Conservation (phyloP, 108 stramenopile genomes). For the Bacterosira constricta region DNA sequence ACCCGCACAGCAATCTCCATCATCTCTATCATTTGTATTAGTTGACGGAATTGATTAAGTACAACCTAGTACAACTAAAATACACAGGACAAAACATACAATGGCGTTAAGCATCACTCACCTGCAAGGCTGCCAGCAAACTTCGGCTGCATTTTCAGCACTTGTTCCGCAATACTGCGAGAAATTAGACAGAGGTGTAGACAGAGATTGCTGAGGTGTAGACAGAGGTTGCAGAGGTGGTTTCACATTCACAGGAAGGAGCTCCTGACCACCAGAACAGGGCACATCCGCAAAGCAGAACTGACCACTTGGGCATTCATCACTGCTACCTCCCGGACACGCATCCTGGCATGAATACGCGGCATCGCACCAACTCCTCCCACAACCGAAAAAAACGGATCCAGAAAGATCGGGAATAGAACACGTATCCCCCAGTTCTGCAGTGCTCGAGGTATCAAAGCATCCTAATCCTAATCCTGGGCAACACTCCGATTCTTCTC, state of each 20-base stretch:
- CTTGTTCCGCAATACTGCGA: constrained; percentile 24
- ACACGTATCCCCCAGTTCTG: background rate
- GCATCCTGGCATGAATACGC: constrained; percentile 53
- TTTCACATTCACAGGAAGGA: constrained; percentile 7
- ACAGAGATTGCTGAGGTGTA: background rate
- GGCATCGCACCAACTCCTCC: constrained; percentile 78
- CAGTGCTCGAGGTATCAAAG: constrained; percentile 28
- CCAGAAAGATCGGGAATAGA: constrained; percentile 32
- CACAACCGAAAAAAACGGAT: constrained; percentile 70
- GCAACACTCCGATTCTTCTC: constrained; percentile 31
- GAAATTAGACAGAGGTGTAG: background rate
- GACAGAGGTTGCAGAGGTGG: too few relatives aligned
- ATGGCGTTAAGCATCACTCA: constrained; percentile 18
- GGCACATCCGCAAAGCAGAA: constrained; percentile 9
- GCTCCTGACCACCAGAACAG: background rate
- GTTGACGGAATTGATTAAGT: background rate
- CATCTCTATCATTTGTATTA: too few relatives aligned
- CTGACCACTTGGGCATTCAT: constrained; percentile 13
- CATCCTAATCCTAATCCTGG: constrained; percentile 19
- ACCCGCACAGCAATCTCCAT: constrained; percentile 44
- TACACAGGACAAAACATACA: too few relatives aligned
- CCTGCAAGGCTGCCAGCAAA: constrained; percentile 49
- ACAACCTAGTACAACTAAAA: too few relatives aligned
- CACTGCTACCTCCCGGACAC: constrained; percentile 70
- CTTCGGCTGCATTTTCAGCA: constrained; percentile 12